phyloP scores from a whole-genome alignment of 2,329 filamentous ascomycete genomes.

The Colletotrichum chrysophilum region DNA sequence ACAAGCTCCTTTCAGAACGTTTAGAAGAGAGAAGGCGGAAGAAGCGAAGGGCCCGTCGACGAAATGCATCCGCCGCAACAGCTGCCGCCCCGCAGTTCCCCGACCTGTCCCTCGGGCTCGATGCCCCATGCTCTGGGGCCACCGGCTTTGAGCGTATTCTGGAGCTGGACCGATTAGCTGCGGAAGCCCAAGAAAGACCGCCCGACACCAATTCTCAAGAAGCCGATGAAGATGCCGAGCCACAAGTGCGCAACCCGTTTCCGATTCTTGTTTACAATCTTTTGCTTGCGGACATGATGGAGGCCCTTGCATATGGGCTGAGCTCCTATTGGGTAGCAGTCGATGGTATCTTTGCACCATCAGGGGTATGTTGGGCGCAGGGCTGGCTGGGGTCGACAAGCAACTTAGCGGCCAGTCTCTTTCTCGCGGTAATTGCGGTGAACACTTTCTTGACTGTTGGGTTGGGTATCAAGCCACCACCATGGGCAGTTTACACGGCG shows the following conservation, averaged over 20 bases:
- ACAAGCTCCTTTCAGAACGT: not conserved
- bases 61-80: not conserved
- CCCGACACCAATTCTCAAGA: not conserved
- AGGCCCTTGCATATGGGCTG: constrained; percentile 59
- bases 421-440: constrained; percentile 60
- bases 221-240: not conserved
- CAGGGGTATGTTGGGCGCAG: constrained; percentile 56
- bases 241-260: constrained; percentile 53
- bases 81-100: not conserved
- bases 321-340: constrained; percentile 55
- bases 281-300: constrained; percentile 63
- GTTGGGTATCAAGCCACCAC: constrained; percentile 50
- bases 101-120: not conserved
- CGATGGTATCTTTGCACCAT: constrained; percentile 53
- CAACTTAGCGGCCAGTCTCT: constrained; percentile 61
- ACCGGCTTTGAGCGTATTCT: not conserved
- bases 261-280: constrained; percentile 65
- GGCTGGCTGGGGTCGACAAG: constrained; percentile 63
- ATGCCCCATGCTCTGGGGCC: not conserved
- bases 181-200: not conserved
- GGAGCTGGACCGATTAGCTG: constrained; percentile 4
- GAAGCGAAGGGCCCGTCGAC: not conserved
- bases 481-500: constrained; percentile 44
- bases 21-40: not conserved
- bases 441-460: constrained; percentile 63